Conservation (phyloP, 148 eudicot species). For the Bassia scoparia region DNA sequence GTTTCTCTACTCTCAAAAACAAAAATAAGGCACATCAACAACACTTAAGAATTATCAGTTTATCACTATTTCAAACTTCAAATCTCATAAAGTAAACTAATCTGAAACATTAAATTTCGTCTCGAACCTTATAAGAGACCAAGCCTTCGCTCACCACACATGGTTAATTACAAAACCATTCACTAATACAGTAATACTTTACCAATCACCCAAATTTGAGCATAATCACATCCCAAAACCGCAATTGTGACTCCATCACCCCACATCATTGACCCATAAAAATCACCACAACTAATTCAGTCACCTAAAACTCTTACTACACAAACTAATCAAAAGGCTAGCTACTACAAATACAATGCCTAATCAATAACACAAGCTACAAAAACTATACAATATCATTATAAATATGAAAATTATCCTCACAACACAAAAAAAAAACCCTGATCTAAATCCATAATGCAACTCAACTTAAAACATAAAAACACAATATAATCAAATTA, state of each 20-base stretch:
- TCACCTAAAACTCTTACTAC: background rate
- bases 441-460: conserved; percentile 20
- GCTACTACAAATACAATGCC: background rate
- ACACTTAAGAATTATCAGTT: too few species aligned
- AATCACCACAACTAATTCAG: background rate
- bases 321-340: background rate
- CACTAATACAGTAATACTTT: background rate
- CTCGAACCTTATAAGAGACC: background rate
- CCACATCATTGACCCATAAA: conserved; percentile 1
- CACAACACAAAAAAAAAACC: background rate
- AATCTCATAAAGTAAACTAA: background rate
- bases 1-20: background rate
- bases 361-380: conserved; percentile 9
- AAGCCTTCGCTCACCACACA: background rate
- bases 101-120: background rate
- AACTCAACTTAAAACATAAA: conserved; percentile 3
- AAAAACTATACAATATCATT: background rate
- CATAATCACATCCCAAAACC: conserved; percentile 1
- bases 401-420: background rate
- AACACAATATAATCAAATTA: background rate
- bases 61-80: background rate
- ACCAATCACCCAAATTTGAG: background rate
- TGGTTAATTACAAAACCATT: background rate
- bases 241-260: background rate
- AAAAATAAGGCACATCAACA: conserved; percentile 8